phyloP scores from a whole-genome alignment of 192 early-diverging fungal genomes.

The Linnemannia zychae region DNA sequence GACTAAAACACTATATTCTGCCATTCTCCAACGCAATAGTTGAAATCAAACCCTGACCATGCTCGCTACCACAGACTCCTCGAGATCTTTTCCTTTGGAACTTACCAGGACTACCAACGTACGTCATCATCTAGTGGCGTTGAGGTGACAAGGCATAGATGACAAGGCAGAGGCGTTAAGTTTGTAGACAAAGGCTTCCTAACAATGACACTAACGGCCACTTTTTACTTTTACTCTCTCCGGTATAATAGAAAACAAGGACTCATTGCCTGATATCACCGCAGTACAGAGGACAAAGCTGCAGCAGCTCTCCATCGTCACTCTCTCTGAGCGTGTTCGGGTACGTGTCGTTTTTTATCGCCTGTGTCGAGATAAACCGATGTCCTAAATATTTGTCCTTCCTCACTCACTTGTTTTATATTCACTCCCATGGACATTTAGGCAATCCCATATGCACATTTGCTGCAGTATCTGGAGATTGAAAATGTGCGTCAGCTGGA shows the following conservation, averaged over 20 bases:
- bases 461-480: conserved; percentile 78
- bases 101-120: conserved; percentile 84
- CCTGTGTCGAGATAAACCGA: background rate
- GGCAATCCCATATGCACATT: conserved; percentile 77
- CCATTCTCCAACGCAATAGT: conserved; percentile 29
- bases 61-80: conserved; percentile 69
- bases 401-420: background rate
- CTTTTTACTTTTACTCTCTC: background rate
- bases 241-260: conserved; percentile 58
- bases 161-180: background rate
- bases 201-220: background rate
- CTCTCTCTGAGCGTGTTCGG: conserved; percentile 72
- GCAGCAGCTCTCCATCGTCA: conserved; percentile 85
- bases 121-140: background rate
- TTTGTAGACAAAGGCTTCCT: background rate
- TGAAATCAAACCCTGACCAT: conserved; percentile 62
- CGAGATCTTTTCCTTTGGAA: conserved; percentile 86
- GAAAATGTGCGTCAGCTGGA: conserved; percentile 86
- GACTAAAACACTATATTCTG: background rate
- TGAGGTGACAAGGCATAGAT: background rate
- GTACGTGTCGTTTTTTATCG: conserved; percentile 50
- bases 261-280: conserved; percentile 61
- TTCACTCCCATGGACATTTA: conserved; percentile 39
- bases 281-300: conserved; percentile 66
- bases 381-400: background rate